These are phyloP conservation scores for Phytophthora ohioensis DNA, from an alignment of 352 stramenopile species.

Conservation along the genomic window DNA sequence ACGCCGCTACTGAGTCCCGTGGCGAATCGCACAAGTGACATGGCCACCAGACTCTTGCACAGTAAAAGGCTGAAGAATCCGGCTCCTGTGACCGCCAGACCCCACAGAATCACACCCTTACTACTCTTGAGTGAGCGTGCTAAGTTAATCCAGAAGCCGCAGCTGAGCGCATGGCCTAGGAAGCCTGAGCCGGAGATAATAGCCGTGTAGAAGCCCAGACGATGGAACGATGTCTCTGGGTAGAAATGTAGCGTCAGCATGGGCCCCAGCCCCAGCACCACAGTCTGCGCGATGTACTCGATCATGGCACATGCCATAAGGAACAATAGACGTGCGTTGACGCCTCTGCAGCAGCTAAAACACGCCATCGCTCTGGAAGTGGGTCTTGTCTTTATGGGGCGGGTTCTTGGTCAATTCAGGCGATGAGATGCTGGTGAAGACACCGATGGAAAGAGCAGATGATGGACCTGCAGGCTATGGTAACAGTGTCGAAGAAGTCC, in stretches of 20 bases:
- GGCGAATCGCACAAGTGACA: slow-evolving; percentile 79
- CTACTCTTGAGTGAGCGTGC: slow-evolving; percentile 75
- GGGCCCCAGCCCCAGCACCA: slow-evolving; percentile 72
- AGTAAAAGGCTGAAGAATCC: slow-evolving; percentile 81
- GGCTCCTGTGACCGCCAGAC: slow-evolving; percentile 67
- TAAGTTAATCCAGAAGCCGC: slow-evolving; percentile 84
- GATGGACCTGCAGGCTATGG: not conserved
- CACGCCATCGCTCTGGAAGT: slow-evolving; percentile 29
- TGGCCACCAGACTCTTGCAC: slow-evolving; percentile 80
- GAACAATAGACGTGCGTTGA: slow-evolving; percentile 80
- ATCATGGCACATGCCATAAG: slow-evolving; percentile 84
- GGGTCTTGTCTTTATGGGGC: slow-evolving; percentile 15
- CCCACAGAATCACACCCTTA: slow-evolving; percentile 87
- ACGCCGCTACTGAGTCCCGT: slow-evolving; percentile 82
- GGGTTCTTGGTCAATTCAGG: slow-evolving; percentile 17
- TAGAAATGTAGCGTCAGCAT: slow-evolving; percentile 87
- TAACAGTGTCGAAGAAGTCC: not conserved
- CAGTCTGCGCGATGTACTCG: slow-evolving; percentile 78
- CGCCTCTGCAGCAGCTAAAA: slow-evolving; percentile 68
- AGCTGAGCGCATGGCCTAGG: slow-evolving; percentile 75
- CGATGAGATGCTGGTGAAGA: slow-evolving; percentile 1
- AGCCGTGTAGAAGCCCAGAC: slow-evolving; percentile 81
- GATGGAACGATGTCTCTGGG: slow-evolving; percentile 73
- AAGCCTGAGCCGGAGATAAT: slow-evolving; percentile 74
- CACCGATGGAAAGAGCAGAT: slow-evolving; percentile 4